Evolutionary conservation across 2,329 filamentous ascomycete genomes (phyloP).

Genomic region (Xylariales sp.): DNA sequence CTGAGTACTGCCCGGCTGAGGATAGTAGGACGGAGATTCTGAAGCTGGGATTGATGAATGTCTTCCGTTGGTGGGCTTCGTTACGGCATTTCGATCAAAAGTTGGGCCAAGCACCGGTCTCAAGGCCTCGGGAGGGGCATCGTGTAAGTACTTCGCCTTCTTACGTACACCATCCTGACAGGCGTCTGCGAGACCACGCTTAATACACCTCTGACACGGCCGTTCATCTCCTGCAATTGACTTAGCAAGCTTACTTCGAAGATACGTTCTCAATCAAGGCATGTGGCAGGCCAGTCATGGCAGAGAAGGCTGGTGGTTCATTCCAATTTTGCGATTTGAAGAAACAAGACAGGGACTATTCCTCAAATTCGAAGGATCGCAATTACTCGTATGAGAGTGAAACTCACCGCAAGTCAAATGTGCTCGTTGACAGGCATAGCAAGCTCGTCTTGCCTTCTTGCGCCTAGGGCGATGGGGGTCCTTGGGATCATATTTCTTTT

Average conservation of each 20-base stretch:
- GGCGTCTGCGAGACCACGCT: constrained; percentile 81
- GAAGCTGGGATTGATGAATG: constrained; percentile 43
- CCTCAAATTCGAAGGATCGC: too few relatives aligned
- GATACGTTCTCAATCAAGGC: constrained; percentile 11
- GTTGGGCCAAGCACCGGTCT: constrained; percentile 76
- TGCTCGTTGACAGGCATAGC: constrained; percentile 93
- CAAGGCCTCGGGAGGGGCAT: constrained; percentile 84
- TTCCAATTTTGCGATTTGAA: too few relatives aligned
- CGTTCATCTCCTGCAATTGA: constrained; percentile 75
- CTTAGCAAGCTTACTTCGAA: constrained; percentile 24
- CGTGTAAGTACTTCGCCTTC: constrained; percentile 98
- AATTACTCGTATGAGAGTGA: too few relatives aligned
- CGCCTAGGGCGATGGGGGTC: constrained; percentile 83
- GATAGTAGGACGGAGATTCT: constrained; percentile 45
- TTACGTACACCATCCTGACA: constrained; percentile 97
- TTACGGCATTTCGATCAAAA: constrained; percentile 55
- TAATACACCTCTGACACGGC: constrained; percentile 90
- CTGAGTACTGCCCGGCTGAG: constrained; percentile 38
- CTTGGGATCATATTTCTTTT: constrained; percentile 76
- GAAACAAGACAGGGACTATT: too few relatives aligned
- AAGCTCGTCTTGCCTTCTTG: constrained; percentile 94
- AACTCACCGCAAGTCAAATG: constrained; percentile 96
- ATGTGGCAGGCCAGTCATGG: too few relatives aligned
- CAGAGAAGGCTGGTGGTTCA: too few relatives aligned
- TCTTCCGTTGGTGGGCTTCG: constrained; percentile 41